phyloP scores from a whole-genome alignment of 306 rosid genomes.

The Cucumis cinereus region DNA sequence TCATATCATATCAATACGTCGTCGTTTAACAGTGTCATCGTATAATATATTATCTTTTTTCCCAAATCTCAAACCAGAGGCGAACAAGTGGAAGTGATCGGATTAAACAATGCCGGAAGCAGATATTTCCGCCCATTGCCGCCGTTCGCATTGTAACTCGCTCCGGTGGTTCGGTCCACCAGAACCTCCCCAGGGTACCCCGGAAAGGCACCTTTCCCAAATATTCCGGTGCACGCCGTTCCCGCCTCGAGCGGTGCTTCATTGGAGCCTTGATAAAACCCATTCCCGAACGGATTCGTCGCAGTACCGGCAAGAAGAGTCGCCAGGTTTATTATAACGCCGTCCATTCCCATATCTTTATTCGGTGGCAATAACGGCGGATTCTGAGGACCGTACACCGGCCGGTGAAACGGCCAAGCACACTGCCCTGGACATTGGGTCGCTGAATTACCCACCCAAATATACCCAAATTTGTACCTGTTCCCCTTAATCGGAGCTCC shows the following conservation, averaged over 20 bases:
- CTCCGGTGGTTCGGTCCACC: constrained; percentile 30
- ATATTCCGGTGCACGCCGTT: constrained; percentile 46
- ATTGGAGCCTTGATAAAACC: constrained; percentile 48
- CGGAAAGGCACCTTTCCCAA: constrained; percentile 51
- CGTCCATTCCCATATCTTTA: constrained; percentile 63
- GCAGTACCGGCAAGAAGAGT: constrained; percentile 39
- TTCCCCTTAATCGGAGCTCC: constrained; percentile 7
- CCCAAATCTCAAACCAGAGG: constrained; percentile 17
- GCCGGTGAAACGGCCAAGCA: constrained; percentile 60
- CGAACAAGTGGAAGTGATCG: constrained; percentile 35
- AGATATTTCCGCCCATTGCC: constrained; percentile 36
- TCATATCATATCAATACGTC: neutral
- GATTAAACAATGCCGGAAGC: constrained; percentile 49
- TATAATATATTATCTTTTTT: too few species aligned
- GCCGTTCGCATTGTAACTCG: constrained; percentile 47
- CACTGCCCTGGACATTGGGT: constrained; percentile 58
- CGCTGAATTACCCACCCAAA: constrained; percentile 63
- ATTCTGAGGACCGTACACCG: constrained; percentile 43
- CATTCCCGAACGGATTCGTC: constrained; percentile 49
- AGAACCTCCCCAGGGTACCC: constrained; percentile 41
- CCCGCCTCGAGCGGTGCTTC: constrained; percentile 59
- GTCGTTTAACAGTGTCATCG: neutral
- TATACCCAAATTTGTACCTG: constrained; percentile 19
- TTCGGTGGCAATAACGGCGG: constrained; percentile 45
- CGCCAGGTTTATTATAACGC: constrained; percentile 46